phyloP scores from a whole-genome alignment of 73 alveolate genomes.

The Uronychia binucleata region DNA sequence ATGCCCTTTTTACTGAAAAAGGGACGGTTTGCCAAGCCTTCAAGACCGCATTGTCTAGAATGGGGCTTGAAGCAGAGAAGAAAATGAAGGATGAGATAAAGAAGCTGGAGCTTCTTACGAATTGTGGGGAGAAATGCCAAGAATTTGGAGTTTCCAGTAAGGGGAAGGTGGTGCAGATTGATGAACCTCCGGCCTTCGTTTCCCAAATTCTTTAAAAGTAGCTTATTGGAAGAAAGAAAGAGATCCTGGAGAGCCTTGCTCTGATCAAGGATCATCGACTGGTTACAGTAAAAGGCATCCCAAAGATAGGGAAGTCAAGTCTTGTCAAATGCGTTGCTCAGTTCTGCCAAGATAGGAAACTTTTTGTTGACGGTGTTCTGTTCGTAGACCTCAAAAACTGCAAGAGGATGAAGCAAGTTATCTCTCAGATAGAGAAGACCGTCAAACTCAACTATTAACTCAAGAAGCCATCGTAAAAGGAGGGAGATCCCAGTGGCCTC shows the following conservation, averaged over 20 bases:
- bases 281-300: slow-evolving; percentile 50
- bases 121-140: slow-evolving; percentile 16
- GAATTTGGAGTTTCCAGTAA: slow-evolving; percentile 38
- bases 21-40: slow-evolving; percentile 62
- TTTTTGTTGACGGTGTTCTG: slow-evolving; percentile 34
- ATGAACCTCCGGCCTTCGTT: slow-evolving; percentile 24
- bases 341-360: slow-evolving; percentile 24
- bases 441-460: no score
- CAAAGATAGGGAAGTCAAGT: slow-evolving; percentile 52
- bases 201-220: slow-evolving; percentile 32
- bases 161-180: slow-evolving; percentile 28
- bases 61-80: slow-evolving; percentile 21
- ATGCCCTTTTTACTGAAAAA: slow-evolving; percentile 48
- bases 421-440: slow-evolving; percentile 36
- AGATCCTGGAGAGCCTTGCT: slow-evolving; percentile 18
- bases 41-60: slow-evolving; percentile 40
- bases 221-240: slow-evolving; percentile 47
- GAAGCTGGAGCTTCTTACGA: background rate
- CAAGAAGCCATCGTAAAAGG: no score
- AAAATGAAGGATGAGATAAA: background rate
- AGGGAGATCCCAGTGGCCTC: no score
- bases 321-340: slow-evolving; percentile 33
- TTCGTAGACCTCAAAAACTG: slow-evolving; percentile 32
- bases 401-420: slow-evolving; percentile 25
- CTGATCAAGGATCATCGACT: slow-evolving; percentile 11